Evolutionary conservation across 164 flowering plant genomes (phyloP), one percentile per base, ranked within the genome.

Genomic region (Vitis cinerea): DNA sequence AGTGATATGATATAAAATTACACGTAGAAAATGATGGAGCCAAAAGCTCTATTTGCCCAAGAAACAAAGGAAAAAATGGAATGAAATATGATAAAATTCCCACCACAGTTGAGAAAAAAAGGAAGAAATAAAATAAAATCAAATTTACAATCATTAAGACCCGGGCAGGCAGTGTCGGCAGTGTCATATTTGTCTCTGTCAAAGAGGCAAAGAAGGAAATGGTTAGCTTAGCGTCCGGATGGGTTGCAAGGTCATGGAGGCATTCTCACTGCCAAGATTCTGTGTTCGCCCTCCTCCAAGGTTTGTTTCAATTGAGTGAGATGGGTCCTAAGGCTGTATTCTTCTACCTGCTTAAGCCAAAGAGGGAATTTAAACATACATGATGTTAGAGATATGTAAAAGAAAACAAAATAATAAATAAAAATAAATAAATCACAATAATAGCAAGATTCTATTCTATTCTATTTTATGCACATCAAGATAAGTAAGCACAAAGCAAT

Each of bases 271-370:
- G 77, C 72, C 59, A 70, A 52, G 10, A 64, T 56, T 29, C 72
- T 66, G 55, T 55, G 73, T 64, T 75, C 54, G 16, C 59, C 74
- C 16, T 59, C 74, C 66, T 59, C 53, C 65, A 69, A 64, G 72
- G 65, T 72, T 76, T 78, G 78, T 74, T 75, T 82, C 77, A 74
- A 74, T 79, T 91, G 98, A 69, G 90, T 72, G 15, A 91, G 84
- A 79, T 90, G 91, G 4, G 91, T 82, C 72, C 83, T 83, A 44
- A 86, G 83, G 79, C 94, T 89, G 77, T 74, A 73, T 75, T 91
- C 97, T 68, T 88, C 87, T 17, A 84, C 88, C 98, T 94, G 90
- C 50, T 75, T 59, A 50, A 52, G 30, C 50, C 51, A 73, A 61
- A 23, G 29, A 8, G 9, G 0, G 1, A 3, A 37, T 37, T 6